phyloP scores from a whole-genome alignment of 1,284 basidiomycete species.

The Marasmius sp. region DNA sequence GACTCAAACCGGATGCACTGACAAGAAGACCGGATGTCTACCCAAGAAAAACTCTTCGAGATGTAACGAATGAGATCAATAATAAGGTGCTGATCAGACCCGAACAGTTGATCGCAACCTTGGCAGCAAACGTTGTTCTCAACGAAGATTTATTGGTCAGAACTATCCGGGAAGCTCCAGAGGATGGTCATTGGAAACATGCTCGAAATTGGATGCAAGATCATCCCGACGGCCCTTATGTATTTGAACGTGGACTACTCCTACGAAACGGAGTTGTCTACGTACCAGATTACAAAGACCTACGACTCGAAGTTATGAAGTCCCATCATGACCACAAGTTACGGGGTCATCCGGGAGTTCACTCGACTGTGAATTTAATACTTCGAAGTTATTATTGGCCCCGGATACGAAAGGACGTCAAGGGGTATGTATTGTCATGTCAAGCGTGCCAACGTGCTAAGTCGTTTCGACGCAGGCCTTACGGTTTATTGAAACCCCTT shows the following conservation, averaged over 20 bases:
- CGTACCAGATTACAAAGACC: conserved; percentile 4
- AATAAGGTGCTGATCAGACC: neutral
- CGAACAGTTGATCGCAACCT: neutral
- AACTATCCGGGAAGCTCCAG: too few species aligned
- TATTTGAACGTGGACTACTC: conserved; percentile 17
- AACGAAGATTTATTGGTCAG: too few species aligned
- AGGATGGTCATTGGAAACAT: too few species aligned
- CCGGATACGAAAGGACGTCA: too few species aligned
- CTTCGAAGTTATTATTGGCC: neutral
- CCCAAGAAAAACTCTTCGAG: too few species aligned
- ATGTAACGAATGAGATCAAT: neutral
- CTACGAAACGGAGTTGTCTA: conserved; percentile 3
- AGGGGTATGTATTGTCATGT: too few species aligned
- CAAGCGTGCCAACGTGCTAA: too few species aligned
- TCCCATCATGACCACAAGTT: conserved; percentile 11
- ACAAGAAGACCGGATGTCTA: neutral
- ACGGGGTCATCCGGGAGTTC: conserved; percentile 31
- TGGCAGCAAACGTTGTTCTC: neutral
- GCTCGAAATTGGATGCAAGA: too few species aligned
- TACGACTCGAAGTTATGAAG: neutral
- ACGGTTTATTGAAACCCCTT: conserved; percentile 3
- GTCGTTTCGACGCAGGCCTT: neutral
- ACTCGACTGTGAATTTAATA: conserved; percentile 26
- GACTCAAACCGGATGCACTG: conserved; percentile 5
- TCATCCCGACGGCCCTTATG: neutral